Base-by-base conservation (phyloP, 805 yeast genomes). In the Kodamaea nitidulidarum region DNA sequence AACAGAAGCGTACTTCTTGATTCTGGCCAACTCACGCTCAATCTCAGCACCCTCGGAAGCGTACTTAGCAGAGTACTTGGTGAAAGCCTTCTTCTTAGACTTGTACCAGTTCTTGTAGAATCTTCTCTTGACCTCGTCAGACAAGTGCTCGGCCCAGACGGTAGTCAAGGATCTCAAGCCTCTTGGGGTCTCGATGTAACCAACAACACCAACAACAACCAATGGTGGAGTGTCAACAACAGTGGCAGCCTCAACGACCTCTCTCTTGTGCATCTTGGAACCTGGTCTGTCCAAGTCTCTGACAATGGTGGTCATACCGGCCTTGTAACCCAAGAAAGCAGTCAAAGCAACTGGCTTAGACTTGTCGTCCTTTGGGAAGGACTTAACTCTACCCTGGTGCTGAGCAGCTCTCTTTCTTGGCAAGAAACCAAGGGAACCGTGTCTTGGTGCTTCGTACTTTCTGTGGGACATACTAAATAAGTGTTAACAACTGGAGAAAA, bases 21-120 rank as follows among this genome's bases (percentile, higher is more conserved):
- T 88, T 83, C 98, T 90, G 68, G 96, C 98, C 70, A 93, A 82
- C 79, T 93, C 98, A 70, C 85, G 84, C 73, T 84, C 95, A 65
- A 91, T 74, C 67, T 83, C 82, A 67, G 84, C 80, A 67, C 88
- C 88, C 66, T 81, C 85, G 70, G 81, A 79, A 61, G 97, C 85
- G 84, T 90, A 91, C 82, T 93, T 91, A 74, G 93, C 84, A 73
- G 98, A 84, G 88, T 93, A 93, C 79, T 91, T 90, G 86, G 98
- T 86, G 95, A 93, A 93, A 67, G 98, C 98, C 91, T 90, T 90
- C 96, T 93, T 93, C 91, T 93, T 93, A 61, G 96, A 84, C 84
- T 90, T 90, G 96, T 87, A 93, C 98, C 98, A 93, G 96, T 91
- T 93, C 88, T 90, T 93, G 96, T 93, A 93, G 96, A 93, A 93